phyloP scores from a whole-genome alignment of 208 protist species.

The Trypanosoma melophagium region DNA sequence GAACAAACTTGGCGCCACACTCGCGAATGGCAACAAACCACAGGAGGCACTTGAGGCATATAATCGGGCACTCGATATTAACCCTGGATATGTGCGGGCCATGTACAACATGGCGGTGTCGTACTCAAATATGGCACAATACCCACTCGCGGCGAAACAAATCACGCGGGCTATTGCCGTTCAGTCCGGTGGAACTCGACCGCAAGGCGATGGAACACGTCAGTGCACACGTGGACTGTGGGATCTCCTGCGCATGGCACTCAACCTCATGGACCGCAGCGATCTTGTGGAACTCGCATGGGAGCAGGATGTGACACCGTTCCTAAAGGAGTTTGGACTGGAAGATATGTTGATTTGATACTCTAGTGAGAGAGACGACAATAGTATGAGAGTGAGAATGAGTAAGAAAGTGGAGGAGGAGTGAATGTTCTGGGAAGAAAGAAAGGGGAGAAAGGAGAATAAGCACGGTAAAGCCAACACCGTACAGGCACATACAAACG shows the following conservation, averaged over 20 bases:
- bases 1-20: conserved; percentile 91
- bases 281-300: conserved; percentile 78
- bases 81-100: conserved; percentile 83
- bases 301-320: conserved; percentile 57
- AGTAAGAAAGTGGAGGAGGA: background rate
- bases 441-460: background rate
- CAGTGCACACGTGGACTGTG: conserved; percentile 71
- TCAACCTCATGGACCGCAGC: conserved; percentile 82
- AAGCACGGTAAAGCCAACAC: background rate
- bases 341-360: conserved; percentile 47
- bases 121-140: conserved; percentile 78
- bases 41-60: conserved; percentile 85
- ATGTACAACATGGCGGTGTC: conserved; percentile 91
- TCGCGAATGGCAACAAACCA: conserved; percentile 76
- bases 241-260: conserved; percentile 83
- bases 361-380: background rate
- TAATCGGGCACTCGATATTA: conserved; percentile 84
- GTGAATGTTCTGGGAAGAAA: background rate
- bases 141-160: conserved; percentile 61
- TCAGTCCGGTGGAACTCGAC: conserved; percentile 72
- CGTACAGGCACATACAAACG: background rate
- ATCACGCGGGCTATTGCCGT: conserved; percentile 75
- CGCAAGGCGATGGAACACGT: conserved; percentile 48
- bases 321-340: conserved; percentile 78
- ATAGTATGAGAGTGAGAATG: background rate